Evolutionary conservation across 441 rosid species (phyloP), one percentile per base, ranked within the genome.

Genomic region (Hura crepitans): DNA sequence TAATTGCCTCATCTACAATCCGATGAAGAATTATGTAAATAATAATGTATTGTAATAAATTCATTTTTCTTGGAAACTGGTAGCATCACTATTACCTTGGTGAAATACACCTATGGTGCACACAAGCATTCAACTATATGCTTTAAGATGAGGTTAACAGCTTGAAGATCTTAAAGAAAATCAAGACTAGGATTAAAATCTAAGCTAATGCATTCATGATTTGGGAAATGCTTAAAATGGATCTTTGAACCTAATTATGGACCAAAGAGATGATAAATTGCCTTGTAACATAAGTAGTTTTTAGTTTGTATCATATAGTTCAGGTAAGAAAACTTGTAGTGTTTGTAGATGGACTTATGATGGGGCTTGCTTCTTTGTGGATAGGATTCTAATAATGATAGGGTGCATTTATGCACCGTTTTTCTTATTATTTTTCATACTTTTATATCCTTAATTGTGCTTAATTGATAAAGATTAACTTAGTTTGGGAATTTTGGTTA

Each of bases 341-440:
- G 80, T 57, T 79, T 72, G 68, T 62, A 82, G 1, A 87, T 70
- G 53, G 79, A 80, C 76, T 73, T 72, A 71, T 89, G 86, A 82
- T 87, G 90, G 25, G 72, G 82, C 76, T 82, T 91, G 91, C 97
- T 93, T 76, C 98, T 83, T n/a, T 46, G 97, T 85, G 14, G 88
- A 42, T 45, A 93, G 77, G 62, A 93, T 85, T 80, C 89, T 81
- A 28, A 91, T 74, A 49, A 85, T n/a, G n/a, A n/a, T n/a, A n/a
- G n/a, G n/a, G n/a, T n/a, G n/a, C n/a, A n/a, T n/a, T n/a, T n/a
- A n/a, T n/a, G n/a, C n/a, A n/a, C n/a, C n/a, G n/a, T n/a, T n/a
- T n/a, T n/a, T n/a, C n/a, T n/a, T n/a, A n/a, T n/a, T n/a, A n/a
- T n/a, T n/a, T n/a, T n/a, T n/a, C n/a, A n/a, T n/a, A n/a, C n/a